A percentile compares a stretch with the other conserved stretches of the same genome.
phyloP scores from a whole-genome alignment of 768 basidiomycete species.

The Cystobasidium ongulense region DNA sequence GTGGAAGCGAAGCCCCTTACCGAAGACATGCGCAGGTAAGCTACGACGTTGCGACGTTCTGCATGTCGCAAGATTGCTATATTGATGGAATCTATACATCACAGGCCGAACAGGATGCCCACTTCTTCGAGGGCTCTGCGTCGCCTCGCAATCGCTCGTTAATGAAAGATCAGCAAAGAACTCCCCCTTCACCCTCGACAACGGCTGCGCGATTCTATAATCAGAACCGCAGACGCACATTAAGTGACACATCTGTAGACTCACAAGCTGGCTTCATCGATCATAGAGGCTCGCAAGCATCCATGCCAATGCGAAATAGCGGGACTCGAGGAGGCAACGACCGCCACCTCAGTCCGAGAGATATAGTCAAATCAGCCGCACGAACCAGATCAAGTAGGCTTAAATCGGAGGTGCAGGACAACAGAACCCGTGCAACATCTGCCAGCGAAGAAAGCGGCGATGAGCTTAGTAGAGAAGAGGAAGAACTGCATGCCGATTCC shows the following conservation, averaged over 20 bases:
- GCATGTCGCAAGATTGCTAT: too few relatives aligned
- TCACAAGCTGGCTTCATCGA: constrained; percentile 40
- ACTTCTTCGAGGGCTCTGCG: constrained; percentile 28
- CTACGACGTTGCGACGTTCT: too few relatives aligned
- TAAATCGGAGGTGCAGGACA: background rate
- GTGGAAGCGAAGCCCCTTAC: background rate
- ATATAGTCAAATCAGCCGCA: constrained; percentile 20
- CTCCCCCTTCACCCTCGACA: background rate
- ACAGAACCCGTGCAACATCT: background rate
- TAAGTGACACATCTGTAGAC: constrained; percentile 42
- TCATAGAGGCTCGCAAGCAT: constrained; percentile 36
- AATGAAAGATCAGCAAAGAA: constrained; percentile 3
- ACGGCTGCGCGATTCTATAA: constrained; percentile 36
- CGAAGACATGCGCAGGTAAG: constrained; percentile 23
- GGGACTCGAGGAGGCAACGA: background rate
- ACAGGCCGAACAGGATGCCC: constrained; percentile 29
- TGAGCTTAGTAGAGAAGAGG: background rate
- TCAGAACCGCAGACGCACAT: constrained; percentile 38
- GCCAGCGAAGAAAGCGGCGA: constrained; percentile 5
- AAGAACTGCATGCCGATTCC: constrained; percentile 3
- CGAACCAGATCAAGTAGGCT: constrained; percentile 6
- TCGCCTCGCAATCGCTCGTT: constrained; percentile 2
- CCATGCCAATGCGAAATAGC: constrained; percentile 17
- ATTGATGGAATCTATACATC: background rate
- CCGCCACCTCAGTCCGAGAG: constrained; percentile 17